These are phyloP conservation scores for Pogostemon cablin DNA, from an alignment of 257 asterid genomes.

Conservation along the genomic window DNA sequence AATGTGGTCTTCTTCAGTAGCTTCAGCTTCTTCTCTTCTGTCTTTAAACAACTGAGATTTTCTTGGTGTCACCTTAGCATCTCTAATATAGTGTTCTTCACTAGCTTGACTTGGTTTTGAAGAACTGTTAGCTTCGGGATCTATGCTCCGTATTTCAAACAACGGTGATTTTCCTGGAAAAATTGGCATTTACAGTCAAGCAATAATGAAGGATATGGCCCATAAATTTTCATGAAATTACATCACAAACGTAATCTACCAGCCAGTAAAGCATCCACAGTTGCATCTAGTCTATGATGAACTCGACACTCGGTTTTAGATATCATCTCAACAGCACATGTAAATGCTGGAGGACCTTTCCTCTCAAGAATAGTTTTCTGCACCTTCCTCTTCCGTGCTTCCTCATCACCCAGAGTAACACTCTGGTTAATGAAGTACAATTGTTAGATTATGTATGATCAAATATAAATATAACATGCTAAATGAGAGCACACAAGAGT, in stretches of 20 bases:
- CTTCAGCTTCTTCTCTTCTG: neutral
- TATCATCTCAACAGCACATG: constrained; percentile 93
- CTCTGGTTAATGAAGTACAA: constrained; percentile 56
- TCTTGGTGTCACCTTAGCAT: constrained; percentile 38
- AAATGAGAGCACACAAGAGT: constrained; percentile 10
- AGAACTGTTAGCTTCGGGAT: constrained; percentile 45
- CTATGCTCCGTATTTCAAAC: constrained; percentile 72
- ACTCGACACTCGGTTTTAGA: constrained; percentile 89
- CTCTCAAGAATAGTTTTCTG: constrained; percentile 98
- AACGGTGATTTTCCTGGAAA: constrained; percentile 75
- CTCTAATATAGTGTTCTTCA: constrained; percentile 32
- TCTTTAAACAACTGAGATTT: constrained; percentile 54
- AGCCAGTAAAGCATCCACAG: constrained; percentile 90
- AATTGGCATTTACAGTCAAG: constrained; percentile 34
- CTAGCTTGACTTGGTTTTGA: constrained; percentile 30
- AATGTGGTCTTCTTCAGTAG: constrained; percentile 31
- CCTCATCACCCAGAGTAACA: constrained; percentile 98
- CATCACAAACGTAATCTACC: constrained; percentile 45
- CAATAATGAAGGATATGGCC: constrained; percentile 4
- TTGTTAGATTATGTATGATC: constrained; percentile 17
- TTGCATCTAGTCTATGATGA: constrained; percentile 86
- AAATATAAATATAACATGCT: neutral
- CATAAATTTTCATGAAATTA: neutral
- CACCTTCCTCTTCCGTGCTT: constrained; percentile 97
- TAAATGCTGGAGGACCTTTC: constrained; percentile 94